phyloP scores from a whole-genome alignment of 176 grass and related monocot genomes.

The Thalia dealbata region DNA sequence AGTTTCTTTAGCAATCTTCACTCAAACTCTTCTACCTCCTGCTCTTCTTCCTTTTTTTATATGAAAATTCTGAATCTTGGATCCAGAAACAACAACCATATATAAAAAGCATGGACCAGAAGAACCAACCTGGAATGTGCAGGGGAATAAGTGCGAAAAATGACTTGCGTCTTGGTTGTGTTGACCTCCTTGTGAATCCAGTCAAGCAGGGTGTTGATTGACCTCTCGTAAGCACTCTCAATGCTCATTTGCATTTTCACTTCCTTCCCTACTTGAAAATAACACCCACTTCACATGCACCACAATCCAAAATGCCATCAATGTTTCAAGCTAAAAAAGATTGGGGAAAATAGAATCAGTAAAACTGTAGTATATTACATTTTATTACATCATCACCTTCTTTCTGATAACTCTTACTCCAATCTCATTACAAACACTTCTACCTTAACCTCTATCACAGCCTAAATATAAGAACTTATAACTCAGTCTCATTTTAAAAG shows the following conservation, averaged over 20 bases:
- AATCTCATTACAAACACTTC: too few species aligned
- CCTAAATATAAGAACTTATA: too few species aligned
- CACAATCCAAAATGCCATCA: not conserved
- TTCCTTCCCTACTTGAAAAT: conserved; percentile 13
- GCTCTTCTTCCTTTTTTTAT: not conserved
- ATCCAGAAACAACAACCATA: not conserved
- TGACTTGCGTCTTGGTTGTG: conserved; percentile 4
- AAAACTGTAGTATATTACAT: too few species aligned
- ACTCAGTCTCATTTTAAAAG: too few species aligned
- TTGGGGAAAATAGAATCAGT: too few species aligned
- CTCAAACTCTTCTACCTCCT: too few species aligned
- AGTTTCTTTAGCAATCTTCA: too few species aligned
- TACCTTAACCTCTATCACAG: too few species aligned
- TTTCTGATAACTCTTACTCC: too few species aligned
- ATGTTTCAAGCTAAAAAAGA: too few species aligned
- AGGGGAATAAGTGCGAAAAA: conserved; percentile 10
- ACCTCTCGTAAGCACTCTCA: conserved; percentile 3
- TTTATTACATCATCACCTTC: too few species aligned
- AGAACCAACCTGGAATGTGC: conserved; percentile 9
- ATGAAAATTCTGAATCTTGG: not conserved
- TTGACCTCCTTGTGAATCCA: conserved; percentile 2
- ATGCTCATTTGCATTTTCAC: not conserved
- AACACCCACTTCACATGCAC: not conserved
- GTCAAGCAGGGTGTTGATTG: not conserved
- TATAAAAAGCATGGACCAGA: not conserved